A percentile compares a stretch with the other conserved stretches of the same genome.
phyloP scores from a whole-genome alignment of 2,329 filamentous ascomycete genomes.

The Epicoccum nigrum region DNA sequence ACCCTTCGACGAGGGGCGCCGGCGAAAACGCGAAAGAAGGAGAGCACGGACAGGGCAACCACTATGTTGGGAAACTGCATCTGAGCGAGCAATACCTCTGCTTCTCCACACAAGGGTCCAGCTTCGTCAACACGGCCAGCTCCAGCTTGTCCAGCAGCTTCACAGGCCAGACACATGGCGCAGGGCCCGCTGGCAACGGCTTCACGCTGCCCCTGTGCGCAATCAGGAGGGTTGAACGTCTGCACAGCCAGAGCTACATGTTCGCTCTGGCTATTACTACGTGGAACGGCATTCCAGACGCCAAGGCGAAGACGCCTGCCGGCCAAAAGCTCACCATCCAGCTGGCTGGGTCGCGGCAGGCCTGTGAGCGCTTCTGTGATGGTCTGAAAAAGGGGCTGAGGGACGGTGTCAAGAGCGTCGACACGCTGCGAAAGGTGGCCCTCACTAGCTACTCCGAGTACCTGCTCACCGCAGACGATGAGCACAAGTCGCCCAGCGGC shows the following conservation, averaged over 20 bases:
- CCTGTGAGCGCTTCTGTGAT: slow-evolving; percentile 96
- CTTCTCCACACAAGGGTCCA: slow-evolving; percentile 92
- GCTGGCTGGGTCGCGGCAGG: slow-evolving; percentile 83
- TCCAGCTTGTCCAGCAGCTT: slow-evolving; percentile 81
- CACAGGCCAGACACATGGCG: slow-evolving; percentile 90
- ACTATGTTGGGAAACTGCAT: slow-evolving; percentile 91
- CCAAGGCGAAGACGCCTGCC: slow-evolving; percentile 56
- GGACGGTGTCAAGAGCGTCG: slow-evolving; percentile 85
- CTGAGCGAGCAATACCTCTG: slow-evolving; percentile 93
- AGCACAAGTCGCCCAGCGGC: slow-evolving; percentile 41
- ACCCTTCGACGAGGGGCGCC: slow-evolving; percentile 61
- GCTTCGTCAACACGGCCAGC: slow-evolving; percentile 81
- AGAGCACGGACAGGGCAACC: slow-evolving; percentile 66
- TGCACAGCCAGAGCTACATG: slow-evolving; percentile 89
- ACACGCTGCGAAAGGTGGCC: slow-evolving; percentile 80
- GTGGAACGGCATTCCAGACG: slow-evolving; percentile 72
- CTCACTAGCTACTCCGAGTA: slow-evolving; percentile 81
- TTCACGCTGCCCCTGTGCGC: slow-evolving; percentile 93
- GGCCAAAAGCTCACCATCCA: slow-evolving; percentile 89
- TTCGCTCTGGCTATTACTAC: slow-evolving; percentile 95
- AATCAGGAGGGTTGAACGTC: slow-evolving; percentile 86
- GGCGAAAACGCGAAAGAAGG: slow-evolving; percentile 53
- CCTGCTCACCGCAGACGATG: slow-evolving; percentile 58
- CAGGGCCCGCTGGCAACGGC: slow-evolving; percentile 90
- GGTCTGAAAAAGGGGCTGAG: slow-evolving; percentile 88